Percentiles rank a stretch among this genome's conserved stretches.
Evolutionary conservation across 106 monocot genomes (phyloP).

Genomic region (Narthecium ossifragum): DNA sequence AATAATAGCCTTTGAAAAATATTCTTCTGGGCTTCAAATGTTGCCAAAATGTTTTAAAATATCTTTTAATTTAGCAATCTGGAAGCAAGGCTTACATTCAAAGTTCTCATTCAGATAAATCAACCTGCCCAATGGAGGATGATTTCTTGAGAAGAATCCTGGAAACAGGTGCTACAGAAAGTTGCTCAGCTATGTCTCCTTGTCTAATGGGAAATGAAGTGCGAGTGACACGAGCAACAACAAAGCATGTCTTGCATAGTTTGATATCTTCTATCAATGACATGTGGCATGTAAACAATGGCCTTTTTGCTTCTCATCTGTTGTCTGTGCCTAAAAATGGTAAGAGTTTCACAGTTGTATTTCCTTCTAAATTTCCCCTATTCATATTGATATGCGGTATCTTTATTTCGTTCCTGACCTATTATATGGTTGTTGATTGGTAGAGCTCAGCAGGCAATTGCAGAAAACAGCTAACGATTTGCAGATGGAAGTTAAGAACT

Average conservation of each 20-base stretch:
- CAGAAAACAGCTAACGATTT: constrained; percentile 24
- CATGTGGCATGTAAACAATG: constrained; percentile 45
- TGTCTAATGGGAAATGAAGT: constrained; percentile 18
- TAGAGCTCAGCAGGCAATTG: constrained; percentile 35
- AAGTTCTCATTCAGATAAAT: constrained; percentile 39
- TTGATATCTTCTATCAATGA: constrained; percentile 32
- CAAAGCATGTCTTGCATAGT: constrained; percentile 35
- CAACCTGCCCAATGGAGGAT: constrained; percentile 25
- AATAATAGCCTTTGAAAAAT: too few species aligned
- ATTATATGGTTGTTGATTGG: constrained; percentile 1
- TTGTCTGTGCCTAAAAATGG: constrained; percentile 39
- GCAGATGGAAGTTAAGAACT: constrained; percentile 32
- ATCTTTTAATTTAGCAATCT: too few species aligned
- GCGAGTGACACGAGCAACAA: constrained; percentile 10
- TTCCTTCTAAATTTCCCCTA: background rate
- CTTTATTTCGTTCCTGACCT: too few species aligned
- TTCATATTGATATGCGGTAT: too few species aligned
- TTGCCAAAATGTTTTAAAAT: too few species aligned
- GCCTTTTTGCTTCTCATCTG: constrained; percentile 23
- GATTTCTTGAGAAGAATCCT: constrained; percentile 58
- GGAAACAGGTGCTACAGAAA: constrained; percentile 60
- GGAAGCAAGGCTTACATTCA: too few species aligned
- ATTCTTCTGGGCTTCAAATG: too few species aligned
- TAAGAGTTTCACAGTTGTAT: constrained; percentile 14
- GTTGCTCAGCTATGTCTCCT: constrained; percentile 27